Evolutionary conservation across 2,329 filamentous ascomycete species (phyloP).

Genomic region (Clathrospora elynae): DNA sequence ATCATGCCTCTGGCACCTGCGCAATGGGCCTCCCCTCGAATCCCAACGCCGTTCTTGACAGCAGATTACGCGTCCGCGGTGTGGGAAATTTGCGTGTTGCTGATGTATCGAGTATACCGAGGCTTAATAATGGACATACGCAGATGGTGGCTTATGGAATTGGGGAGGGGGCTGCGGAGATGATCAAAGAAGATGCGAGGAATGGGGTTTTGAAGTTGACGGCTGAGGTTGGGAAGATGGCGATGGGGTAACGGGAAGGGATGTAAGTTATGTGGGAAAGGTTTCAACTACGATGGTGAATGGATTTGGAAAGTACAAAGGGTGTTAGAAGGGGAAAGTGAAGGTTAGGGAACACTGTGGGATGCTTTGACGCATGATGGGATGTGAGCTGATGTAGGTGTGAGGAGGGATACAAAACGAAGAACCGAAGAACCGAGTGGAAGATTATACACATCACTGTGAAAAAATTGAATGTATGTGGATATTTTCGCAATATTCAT

Average conservation of each 20-base stretch:
- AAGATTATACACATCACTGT: no score
- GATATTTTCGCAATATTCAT: no score
- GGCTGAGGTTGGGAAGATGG: constrained; percentile 2
- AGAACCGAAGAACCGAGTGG: no score
- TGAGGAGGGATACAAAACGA: no score
- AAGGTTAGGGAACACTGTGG: no score
- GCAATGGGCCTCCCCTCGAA: constrained; percentile 56
- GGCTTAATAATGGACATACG: constrained; percentile 41
- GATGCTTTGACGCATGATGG: no score
- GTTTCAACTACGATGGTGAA: no score
- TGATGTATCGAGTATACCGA: constrained; percentile 33
- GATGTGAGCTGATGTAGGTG: no score
- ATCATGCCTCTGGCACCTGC: constrained; percentile 63
- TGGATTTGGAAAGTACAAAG: no score
- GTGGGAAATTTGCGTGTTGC: constrained; percentile 36
- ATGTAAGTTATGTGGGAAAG: no score
- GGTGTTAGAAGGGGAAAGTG: no score
- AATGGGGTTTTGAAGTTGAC: constrained; percentile 14
- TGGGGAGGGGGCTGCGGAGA: constrained; percentile 40
- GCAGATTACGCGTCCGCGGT: constrained; percentile 35
- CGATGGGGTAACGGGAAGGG: background rate
- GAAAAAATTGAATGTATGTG: no score
- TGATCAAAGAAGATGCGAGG: constrained; percentile 36
- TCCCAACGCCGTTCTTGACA: constrained; percentile 46
- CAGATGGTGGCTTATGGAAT: constrained; percentile 47